Evolutionary conservation across 306 rosid species (phyloP).

Genomic region (Dalbergia cultrata): DNA sequence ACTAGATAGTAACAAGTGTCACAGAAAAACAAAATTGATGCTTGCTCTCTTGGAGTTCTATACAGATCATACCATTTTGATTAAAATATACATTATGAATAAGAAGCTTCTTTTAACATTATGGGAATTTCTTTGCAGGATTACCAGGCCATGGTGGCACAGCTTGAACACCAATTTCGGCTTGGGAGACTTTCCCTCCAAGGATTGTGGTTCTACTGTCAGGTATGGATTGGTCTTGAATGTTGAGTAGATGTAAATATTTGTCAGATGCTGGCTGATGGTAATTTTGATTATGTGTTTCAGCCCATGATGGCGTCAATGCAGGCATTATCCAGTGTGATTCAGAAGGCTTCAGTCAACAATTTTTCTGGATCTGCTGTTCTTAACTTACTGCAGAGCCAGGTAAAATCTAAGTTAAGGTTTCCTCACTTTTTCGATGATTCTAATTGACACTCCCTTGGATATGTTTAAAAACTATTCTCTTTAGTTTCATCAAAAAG

Average conservation of each 20-base stretch:
- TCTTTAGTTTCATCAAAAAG: conserved; percentile 10
- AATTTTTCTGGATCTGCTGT: conserved; percentile 90
- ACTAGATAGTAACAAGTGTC: conserved; percentile 23
- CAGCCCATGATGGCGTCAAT: conserved; percentile 97
- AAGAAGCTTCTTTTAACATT: conserved; percentile 35
- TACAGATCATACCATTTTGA: conserved; percentile 26
- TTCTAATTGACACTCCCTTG: background rate
- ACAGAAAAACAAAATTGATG: conserved; percentile 1
- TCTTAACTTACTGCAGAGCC: conserved; percentile 93
- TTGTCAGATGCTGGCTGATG: conserved; percentile 45
- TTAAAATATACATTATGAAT: conserved; percentile 40
- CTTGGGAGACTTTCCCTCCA: conserved; percentile 94
- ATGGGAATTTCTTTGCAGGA: conserved; percentile 61
- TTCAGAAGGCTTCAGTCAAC: conserved; percentile 80
- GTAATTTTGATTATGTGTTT: conserved; percentile 43
- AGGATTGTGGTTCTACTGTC: conserved; percentile 99
- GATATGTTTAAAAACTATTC: conserved; percentile 5
- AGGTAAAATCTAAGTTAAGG: conserved; percentile 59
- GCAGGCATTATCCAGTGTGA: conserved; percentile 84
- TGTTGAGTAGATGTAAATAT: conserved; percentile 34
- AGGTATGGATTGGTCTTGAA: conserved; percentile 61
- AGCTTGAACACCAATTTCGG: conserved; percentile 95
- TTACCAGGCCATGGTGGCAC: conserved; percentile 98
- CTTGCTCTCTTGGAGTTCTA: conserved; percentile 20
- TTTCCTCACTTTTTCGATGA: background rate